These are phyloP conservation scores for Suhomyces faveliae DNA, from an alignment of 805 yeast species.

Conservation along the genomic window DNA sequence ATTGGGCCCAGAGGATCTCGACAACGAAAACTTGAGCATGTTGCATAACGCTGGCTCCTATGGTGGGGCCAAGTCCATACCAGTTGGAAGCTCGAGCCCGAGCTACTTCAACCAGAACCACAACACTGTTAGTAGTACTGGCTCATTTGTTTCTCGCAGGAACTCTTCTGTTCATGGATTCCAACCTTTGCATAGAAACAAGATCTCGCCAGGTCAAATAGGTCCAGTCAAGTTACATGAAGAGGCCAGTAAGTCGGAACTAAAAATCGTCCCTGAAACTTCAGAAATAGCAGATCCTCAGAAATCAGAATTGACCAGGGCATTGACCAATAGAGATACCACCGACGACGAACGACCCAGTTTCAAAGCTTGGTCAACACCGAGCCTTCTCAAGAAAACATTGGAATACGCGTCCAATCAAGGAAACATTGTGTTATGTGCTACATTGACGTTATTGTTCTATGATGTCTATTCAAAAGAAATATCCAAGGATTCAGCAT, in stretches of 20 bases:
- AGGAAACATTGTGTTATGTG: constrained; percentile 64
- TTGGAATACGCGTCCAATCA: constrained; percentile 55
- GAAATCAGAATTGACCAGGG: constrained; percentile 27
- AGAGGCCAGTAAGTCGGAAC: constrained; percentile 10
- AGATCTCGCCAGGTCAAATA: constrained; percentile 4
- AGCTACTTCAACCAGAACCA: constrained; percentile 8
- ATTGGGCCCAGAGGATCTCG: constrained; percentile 23
- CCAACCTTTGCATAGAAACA: constrained; percentile 5
- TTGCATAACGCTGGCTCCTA: constrained; percentile 13
- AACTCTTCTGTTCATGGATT: constrained; percentile 14
- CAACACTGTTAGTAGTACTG: constrained; percentile 5
- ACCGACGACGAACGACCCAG: constrained; percentile 7
- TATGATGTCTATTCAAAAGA: constrained; percentile 26
- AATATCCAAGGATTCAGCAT: constrained; percentile 30
- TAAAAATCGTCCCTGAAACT: constrained; percentile 16
- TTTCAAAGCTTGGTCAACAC: constrained; percentile 56
- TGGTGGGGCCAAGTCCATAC: constrained; percentile 1
- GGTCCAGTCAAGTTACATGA: constrained; percentile 7
- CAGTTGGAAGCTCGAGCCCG: constrained; percentile 6
- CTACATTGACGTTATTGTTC: constrained; percentile 57
- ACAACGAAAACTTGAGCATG: constrained; percentile 33
- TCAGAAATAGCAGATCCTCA: constrained; percentile 13
- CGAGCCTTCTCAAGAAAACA: constrained; percentile 48
- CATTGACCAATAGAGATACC: constrained; percentile 14
- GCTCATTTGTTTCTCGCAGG: constrained; percentile 18